phyloP scores from a whole-genome alignment of 139 green algal species.

The Choricystis sp. region DNA sequence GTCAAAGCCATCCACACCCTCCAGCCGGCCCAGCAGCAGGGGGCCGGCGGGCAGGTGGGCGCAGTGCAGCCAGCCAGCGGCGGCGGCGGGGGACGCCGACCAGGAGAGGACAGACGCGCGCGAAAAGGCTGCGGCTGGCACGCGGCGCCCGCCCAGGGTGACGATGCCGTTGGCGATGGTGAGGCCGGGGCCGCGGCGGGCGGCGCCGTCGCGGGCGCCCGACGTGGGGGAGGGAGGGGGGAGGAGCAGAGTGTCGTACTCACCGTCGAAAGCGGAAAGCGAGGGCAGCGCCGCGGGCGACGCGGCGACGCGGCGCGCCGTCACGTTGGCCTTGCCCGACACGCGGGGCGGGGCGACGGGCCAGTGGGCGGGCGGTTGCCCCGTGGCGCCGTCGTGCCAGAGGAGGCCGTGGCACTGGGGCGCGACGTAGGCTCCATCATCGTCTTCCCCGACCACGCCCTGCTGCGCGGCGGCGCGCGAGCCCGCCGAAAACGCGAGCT shows the following conservation, averaged over 20 bases:
- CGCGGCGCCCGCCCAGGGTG: background rate
- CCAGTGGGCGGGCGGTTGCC: background rate
- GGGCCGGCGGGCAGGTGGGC: slow-evolving; percentile 2
- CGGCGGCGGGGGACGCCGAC: background rate
- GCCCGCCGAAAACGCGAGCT: slow-evolving; percentile 26
- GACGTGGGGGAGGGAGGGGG: background rate
- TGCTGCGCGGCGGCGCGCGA: slow-evolving; percentile 33
- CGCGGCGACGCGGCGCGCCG: background rate
- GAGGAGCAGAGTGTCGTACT: slow-evolving; percentile 6
- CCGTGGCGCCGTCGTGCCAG: background rate
- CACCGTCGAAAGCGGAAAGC: slow-evolving; percentile 2
- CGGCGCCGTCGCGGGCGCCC: background rate
- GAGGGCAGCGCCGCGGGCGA: background rate
- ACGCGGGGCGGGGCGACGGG: slow-evolving; percentile 6
- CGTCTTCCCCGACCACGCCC: background rate
- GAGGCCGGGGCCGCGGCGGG: slow-evolving; percentile 1
- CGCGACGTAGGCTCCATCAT: slow-evolving; percentile 1
- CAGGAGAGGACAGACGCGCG: background rate
- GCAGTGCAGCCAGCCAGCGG: slow-evolving; percentile 6
- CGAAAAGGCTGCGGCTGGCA: background rate
- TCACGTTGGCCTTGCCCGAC: slow-evolving; percentile 6
- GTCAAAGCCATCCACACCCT: background rate
- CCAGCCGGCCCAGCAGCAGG: slow-evolving; percentile 4
- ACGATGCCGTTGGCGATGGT: background rate
- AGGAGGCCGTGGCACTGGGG: slow-evolving; percentile 6